A percentile compares a stretch with the other conserved stretches of the same genome.
Conservation (phyloP, 495 filamentous ascomycete species). For the Penicillium bovifimosum region DNA sequence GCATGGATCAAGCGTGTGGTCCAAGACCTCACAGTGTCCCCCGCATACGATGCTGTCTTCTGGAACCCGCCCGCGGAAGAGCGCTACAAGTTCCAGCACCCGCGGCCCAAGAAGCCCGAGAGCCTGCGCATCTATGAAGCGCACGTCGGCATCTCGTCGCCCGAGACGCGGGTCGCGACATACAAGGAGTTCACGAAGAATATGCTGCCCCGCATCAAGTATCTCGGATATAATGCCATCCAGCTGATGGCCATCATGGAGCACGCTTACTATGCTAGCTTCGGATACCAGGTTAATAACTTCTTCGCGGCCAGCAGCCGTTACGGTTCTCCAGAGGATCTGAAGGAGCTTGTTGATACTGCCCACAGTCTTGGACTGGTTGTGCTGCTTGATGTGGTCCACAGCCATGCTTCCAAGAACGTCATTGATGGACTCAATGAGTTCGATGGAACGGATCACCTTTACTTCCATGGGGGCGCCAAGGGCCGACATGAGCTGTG, state of each 20-base stretch:
- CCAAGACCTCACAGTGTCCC: conserved; percentile 82
- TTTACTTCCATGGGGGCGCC: conserved; percentile 85
- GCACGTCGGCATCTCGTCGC: conserved; percentile 94
- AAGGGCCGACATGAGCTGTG: conserved; percentile 87
- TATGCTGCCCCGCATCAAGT: conserved; percentile 85
- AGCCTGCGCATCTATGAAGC: conserved; percentile 94
- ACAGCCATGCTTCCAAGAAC: conserved; percentile 97
- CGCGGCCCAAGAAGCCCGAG: conserved; percentile 74
- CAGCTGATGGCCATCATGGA: conserved; percentile 99
- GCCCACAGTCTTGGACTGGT: conserved; percentile 86
- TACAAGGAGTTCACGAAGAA: conserved; percentile 96
- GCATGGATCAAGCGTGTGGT: conserved; percentile 97
- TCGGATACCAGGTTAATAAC: conserved; percentile 96
- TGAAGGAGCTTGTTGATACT: conserved; percentile 95
- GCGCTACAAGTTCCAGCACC: conserved; percentile 76
- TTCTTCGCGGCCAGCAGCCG: conserved; percentile 98
- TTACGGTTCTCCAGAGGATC: conserved; percentile 87
- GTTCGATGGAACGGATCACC: conserved; percentile 91
- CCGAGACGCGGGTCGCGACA: conserved; percentile 78
- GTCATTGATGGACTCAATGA: conserved; percentile 87
- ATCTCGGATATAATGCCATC: conserved; percentile 93
- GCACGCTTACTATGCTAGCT: conserved; percentile 98
- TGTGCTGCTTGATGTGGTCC: conserved; percentile 93
- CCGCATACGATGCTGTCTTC: conserved; percentile 89
- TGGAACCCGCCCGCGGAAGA: conserved; percentile 84